A percentile compares a stretch with the other conserved stretches of the same genome.
Conservation (phyloP, 306 rosid genomes). For the Ochetophila trinervis region DNA sequence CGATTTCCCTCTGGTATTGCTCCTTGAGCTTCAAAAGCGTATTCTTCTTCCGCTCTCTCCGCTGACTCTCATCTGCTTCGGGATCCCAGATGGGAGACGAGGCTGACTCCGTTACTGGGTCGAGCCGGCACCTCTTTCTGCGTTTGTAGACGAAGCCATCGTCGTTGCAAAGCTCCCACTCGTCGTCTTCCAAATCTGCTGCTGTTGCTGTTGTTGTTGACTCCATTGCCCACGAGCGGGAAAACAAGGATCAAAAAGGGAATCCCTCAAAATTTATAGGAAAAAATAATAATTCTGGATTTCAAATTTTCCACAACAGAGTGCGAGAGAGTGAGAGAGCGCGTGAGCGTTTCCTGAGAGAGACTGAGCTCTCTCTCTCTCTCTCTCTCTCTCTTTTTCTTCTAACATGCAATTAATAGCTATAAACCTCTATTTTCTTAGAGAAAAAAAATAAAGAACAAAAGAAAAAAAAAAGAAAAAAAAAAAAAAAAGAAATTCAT, state of each 20-base stretch:
- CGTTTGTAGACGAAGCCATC: slow-evolving; percentile 78
- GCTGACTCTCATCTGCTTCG: slow-evolving; percentile 28
- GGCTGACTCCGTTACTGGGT: slow-evolving; percentile 11
- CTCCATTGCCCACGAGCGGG: slow-evolving; percentile 33
- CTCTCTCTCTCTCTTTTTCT: too few species aligned
- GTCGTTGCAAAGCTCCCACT: slow-evolving; percentile 70
- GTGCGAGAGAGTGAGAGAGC: too few species aligned
- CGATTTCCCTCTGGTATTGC: slow-evolving; percentile 52
- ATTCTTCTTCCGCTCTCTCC: slow-evolving; percentile 50
- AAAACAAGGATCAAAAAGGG: slow-evolving; percentile 16
- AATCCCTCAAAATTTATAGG: neutral
- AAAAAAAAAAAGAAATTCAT: too few species aligned
- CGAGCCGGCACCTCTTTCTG: slow-evolving; percentile 42
- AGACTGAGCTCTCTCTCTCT: too few species aligned
- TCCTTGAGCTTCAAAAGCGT: slow-evolving; percentile 51
- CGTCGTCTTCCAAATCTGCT: slow-evolving; percentile 30
- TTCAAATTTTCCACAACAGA: neutral
- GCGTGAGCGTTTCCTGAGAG: too few species aligned
- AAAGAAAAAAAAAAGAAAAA: too few species aligned
- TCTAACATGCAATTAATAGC: too few species aligned
- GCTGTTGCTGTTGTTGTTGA: slow-evolving; percentile 23
- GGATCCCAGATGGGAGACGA: slow-evolving; percentile 16
- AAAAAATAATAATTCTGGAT: neutral
- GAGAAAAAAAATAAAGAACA: too few species aligned
- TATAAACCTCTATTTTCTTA: too few species aligned